Evolutionary conservation across 306 rosid species (phyloP).

Genomic region (Hylodesmum podocarpum): DNA sequence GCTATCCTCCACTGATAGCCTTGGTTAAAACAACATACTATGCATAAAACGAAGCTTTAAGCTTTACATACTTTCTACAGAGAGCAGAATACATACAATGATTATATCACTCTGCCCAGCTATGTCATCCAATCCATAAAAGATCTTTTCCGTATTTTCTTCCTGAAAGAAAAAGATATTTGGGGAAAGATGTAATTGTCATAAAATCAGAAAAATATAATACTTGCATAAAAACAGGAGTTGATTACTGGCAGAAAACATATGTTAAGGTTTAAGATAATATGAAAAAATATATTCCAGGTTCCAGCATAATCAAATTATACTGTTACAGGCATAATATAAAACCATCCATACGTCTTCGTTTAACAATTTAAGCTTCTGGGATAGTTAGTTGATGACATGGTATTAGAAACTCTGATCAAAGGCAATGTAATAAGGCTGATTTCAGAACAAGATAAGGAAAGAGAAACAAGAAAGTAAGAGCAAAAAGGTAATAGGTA

Average conservation of each 20-base stretch:
- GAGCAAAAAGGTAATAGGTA: too few species aligned
- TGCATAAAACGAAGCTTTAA: constrained; percentile 16
- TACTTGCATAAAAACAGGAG: background rate
- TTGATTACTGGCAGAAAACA: background rate
- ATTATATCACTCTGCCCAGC: constrained; percentile 70
- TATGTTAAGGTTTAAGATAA: background rate
- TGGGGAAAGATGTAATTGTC: background rate
- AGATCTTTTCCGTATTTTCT: constrained; percentile 77
- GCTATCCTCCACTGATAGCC: too few species aligned
- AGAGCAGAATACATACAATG: constrained; percentile 59
- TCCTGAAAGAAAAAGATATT: constrained; percentile 62
- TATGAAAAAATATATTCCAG: constrained; percentile 5
- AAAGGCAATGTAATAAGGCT: too few species aligned
- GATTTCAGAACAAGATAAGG: too few species aligned
- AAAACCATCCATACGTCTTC: background rate
- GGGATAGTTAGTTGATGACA: background rate
- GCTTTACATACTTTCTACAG: background rate
- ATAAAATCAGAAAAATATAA: background rate
- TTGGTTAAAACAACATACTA: constrained; percentile 19
- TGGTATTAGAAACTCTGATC: background rate
- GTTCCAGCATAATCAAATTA: background rate
- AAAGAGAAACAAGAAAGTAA: too few species aligned
- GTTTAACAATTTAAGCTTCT: background rate
- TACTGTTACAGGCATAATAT: background rate
- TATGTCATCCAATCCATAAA: constrained; percentile 91